Evolutionary conservation across 768 basidiomycete genomes (phyloP), one percentile per base, ranked within the genome.

Genomic region (Boletus coccyginus): DNA sequence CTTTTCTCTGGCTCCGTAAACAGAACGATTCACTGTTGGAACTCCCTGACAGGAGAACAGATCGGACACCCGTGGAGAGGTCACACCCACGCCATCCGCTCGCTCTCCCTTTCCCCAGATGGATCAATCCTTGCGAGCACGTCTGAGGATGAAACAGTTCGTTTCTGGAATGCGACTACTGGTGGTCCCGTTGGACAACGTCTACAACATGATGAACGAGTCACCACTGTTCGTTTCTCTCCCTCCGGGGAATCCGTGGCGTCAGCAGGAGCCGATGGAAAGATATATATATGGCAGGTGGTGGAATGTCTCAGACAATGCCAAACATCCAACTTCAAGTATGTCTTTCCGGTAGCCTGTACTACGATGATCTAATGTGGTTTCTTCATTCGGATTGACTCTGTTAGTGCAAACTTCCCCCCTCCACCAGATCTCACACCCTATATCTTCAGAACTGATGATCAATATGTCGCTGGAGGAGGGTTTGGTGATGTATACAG

Each of bases 401-500:
- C n/a, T 33, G 13, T 38, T 14, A 45, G 49, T 24, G 11, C 32
- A 24, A 4, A 48, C 4, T 21, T 24, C 8, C 13, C 14, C 11
- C 53, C 32, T 41, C 51, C 40, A 3, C 46, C 16, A 14, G 47
- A 65, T 32, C 57, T 65, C 27, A 59, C 64, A 7, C 11, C 40
- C 5, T 31, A 50, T 44, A 31, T 66, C 17, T 1, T 27, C 38
- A 55, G 29, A 53, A 11, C 29, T 0, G 3, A 47, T 16, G 14
- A 51, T 16, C 57, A 36, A 17, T 46, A 42, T 24, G 31, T 40
- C 0, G 53, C 55, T 7, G 55, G 57, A 16, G 63, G 63, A 19
- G 43, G 52, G 5, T 64, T 64, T 1, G 55, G 63, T 6, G 57
- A 65, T 46, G 54, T 64, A 17, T 62, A 57, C 13, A 52, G 29